phyloP scores from a whole-genome alignment of 441 rosid genomes.

The Euphorbia celastroides region DNA sequence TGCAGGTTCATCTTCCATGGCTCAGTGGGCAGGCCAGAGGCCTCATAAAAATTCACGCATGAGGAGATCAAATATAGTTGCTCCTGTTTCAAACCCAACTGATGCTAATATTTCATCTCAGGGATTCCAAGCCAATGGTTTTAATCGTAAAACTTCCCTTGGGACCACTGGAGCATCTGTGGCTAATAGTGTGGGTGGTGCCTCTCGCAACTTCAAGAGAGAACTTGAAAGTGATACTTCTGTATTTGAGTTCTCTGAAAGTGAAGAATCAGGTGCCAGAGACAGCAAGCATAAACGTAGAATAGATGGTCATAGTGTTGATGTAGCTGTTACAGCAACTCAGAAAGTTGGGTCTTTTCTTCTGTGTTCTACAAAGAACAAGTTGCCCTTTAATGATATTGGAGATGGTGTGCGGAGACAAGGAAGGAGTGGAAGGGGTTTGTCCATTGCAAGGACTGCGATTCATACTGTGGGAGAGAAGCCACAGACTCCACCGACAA shows the following conservation, averaged over 20 bases:
- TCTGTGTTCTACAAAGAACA: conserved; percentile 52
- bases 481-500: conserved; percentile 45
- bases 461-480: conserved; percentile 53
- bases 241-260: conserved; percentile 70
- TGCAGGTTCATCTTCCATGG: conserved; percentile 75
- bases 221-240: conserved; percentile 67
- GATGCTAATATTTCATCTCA: conserved; percentile 62
- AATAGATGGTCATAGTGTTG: conserved; percentile 42
- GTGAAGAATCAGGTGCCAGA: conserved; percentile 89
- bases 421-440: conserved; percentile 71
- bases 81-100: conserved; percentile 60
- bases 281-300: conserved; percentile 61
- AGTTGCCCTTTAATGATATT: conserved; percentile 44
- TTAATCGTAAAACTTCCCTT: conserved; percentile 48
- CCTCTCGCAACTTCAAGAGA: conserved; percentile 48
- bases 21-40: conserved; percentile 96
- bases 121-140: conserved; percentile 54
- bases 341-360: conserved; percentile 48
- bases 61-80: conserved; percentile 72
- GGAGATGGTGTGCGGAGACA: conserved; percentile 70
- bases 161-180: conserved; percentile 43
- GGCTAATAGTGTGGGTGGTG: conserved; percentile 36
- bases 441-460: conserved; percentile 45
- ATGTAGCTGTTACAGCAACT: conserved; percentile 35
- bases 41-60: conserved; percentile 80